Evolutionary conservation across 208 protist species (phyloP).

Genomic region (Leishmania lainsoni): DNA sequence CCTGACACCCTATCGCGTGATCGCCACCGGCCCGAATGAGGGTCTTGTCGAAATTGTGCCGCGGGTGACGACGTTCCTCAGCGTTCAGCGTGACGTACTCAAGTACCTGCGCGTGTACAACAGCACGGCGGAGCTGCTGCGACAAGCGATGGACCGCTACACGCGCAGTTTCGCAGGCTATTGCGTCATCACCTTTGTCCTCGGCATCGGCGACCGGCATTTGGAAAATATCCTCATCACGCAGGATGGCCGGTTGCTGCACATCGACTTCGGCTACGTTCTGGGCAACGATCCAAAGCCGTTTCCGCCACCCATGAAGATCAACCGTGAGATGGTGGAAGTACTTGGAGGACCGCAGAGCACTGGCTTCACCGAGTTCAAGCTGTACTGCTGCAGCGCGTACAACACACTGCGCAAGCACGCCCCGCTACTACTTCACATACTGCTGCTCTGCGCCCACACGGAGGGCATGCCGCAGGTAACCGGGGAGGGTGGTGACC

Average conservation of each 20-base stretch:
- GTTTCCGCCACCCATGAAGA: slow-evolving; percentile 97
- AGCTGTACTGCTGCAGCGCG: slow-evolving; percentile 92
- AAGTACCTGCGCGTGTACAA: slow-evolving; percentile 80
- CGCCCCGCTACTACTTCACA: slow-evolving; percentile 94
- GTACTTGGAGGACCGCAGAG: slow-evolving; percentile 82
- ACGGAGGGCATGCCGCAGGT: slow-evolving; percentile 75
- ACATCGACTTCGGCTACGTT: slow-evolving; percentile 99
- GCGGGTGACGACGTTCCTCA: slow-evolving; percentile 81
- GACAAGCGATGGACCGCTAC: slow-evolving; percentile 92
- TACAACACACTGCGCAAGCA: slow-evolving; percentile 97
- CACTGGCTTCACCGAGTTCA: slow-evolving; percentile 73
- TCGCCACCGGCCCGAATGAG: slow-evolving; percentile 78
- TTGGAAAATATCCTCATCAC: slow-evolving; percentile 97
- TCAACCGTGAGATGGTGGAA: slow-evolving; percentile 92
- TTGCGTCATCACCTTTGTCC: slow-evolving; percentile 96
- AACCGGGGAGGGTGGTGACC: slow-evolving; percentile 51
- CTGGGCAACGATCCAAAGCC: slow-evolving; percentile 97
- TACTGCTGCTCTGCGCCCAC: slow-evolving; percentile 93
- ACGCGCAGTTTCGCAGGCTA: slow-evolving; percentile 97
- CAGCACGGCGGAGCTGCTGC: slow-evolving; percentile 55
- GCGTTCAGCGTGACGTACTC: slow-evolving; percentile 73
- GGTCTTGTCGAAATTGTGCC: slow-evolving; percentile 89
- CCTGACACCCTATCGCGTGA: slow-evolving; percentile 93
- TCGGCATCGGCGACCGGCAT: slow-evolving; percentile 97
- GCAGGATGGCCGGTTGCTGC: slow-evolving; percentile 94